Base-by-base conservation (phyloP, 805 yeast species). In the Suhomyces faveliae region DNA sequence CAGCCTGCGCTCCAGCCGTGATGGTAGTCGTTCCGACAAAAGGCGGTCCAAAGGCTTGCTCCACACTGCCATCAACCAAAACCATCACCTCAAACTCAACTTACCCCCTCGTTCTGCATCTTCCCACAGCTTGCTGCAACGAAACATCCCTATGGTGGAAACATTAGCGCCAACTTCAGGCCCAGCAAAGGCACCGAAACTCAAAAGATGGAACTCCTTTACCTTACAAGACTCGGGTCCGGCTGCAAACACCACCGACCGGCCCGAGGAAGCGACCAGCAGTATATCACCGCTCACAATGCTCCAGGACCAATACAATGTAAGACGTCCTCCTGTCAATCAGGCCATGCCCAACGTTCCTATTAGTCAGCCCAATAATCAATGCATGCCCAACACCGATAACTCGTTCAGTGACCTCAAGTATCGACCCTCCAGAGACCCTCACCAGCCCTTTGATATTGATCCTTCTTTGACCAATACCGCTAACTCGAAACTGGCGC, bases 251-350 rank as follows among this genome's bases (percentile, higher is more conserved):
- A 11, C 40, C 7, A 35, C 21, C 13, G 23, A 20, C 11, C 15
- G 13, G 9, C 23, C 40, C 20, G 25, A 21, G 25, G 15, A 19
- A 5, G 20, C 12, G 25, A 11, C 17, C 7, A 33, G 40, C 37
- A 59, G 64, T 39, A 38, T 61, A 2, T 63, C 68, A 2, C 68
- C 70, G 1, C 53, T 65, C 38, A 62, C 68, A 0, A 63, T 63
- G 9, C 48, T 64, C 15, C 48, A 56, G 37, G 69, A 66, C 39
- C 56, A 59, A 39, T 64, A 64, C 45, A 53, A 64, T 44, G 63
- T 61, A 15, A 56, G 41, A 43, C 38, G 61, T 17, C 67, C 67
- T 1, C 44, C 38, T 6, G n/a, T n/a, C n/a, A n/a, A n/a, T n/a
- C n/a, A n/a, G n/a, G n/a, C n/a, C n/a, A n/a, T n/a, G n/a, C n/a